These are phyloP conservation scores for Metarhizium sp. DNA, from an alignment of 2,329 filamentous ascomycete genomes.

Conservation along the genomic window DNA sequence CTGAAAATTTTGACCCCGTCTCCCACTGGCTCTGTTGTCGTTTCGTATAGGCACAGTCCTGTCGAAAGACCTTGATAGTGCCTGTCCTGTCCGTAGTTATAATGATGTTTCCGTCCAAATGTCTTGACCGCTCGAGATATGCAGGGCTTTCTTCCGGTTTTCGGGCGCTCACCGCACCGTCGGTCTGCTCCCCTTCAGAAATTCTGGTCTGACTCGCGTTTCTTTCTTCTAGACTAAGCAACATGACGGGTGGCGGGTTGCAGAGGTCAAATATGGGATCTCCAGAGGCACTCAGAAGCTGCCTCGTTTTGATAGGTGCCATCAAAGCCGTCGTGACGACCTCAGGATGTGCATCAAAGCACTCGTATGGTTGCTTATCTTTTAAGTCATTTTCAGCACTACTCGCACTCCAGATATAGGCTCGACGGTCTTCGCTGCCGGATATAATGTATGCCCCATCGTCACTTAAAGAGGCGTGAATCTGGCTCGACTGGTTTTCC, in stretches of 20 bases:
- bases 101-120: constrained; percentile 79
- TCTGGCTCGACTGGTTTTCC: constrained; percentile 83
- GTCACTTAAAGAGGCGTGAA: constrained; percentile 80
- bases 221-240: constrained; percentile 64
- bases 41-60: constrained; percentile 83
- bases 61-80: constrained; percentile 86
- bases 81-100: constrained; percentile 84
- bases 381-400: constrained; percentile 51
- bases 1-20: constrained; percentile 65
- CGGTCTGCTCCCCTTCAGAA: constrained; percentile 24
- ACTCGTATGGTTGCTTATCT: constrained; percentile 76
- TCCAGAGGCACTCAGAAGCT: constrained; percentile 68
- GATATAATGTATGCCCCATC: constrained; percentile 81
- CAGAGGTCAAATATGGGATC: constrained; percentile 95
- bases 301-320: constrained; percentile 69
- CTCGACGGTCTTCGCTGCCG: constrained; percentile 82
- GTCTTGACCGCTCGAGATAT: constrained; percentile 66
- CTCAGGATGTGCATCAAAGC: constrained; percentile 81
- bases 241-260: constrained; percentile 82
- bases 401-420: constrained; percentile 72
- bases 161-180: constrained; percentile 23
- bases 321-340: constrained; percentile 86
- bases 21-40: constrained; percentile 72
- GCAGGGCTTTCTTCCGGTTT: constrained; percentile 61
- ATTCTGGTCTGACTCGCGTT: constrained; percentile 31